Conservation (phyloP, 306 rosid species). For the Prunus kanzakura region DNA sequence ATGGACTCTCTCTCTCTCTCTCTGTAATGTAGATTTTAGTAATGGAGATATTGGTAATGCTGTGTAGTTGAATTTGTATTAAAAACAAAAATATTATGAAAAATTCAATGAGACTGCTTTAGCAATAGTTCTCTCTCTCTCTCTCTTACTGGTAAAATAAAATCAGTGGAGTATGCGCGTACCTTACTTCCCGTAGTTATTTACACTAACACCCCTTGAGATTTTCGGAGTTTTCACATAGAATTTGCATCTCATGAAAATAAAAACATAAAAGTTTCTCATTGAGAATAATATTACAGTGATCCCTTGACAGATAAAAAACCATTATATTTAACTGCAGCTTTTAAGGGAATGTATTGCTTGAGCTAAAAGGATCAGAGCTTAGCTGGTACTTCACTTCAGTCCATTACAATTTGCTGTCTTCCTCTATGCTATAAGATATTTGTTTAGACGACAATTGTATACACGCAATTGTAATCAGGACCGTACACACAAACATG, state of each 20-base stretch:
- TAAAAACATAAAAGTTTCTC: neutral
- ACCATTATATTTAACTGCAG: neutral
- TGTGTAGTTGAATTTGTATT: neutral
- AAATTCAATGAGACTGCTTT: no score
- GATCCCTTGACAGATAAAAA: neutral
- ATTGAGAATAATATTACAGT: neutral
- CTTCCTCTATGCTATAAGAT: neutral
- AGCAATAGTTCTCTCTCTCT: neutral
- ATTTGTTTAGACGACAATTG: neutral
- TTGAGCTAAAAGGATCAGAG: constrained; percentile 20
- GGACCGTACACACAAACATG: no score
- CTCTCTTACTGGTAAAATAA: neutral
- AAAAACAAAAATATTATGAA: neutral
- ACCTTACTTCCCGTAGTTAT: no score
- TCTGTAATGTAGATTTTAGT: neutral
- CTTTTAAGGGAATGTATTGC: constrained; percentile 21
- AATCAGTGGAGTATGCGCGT: no score
- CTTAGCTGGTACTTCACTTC: constrained; percentile 1
- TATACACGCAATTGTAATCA: neutral
- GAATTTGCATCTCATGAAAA: neutral
- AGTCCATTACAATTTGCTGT: neutral
- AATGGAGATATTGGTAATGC: no score
- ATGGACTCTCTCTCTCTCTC: neutral
- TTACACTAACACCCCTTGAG: no score
- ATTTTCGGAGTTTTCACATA: no score